Evolutionary conservation across 1,284 basidiomycete genomes (phyloP), one percentile per base, ranked within the genome.

Genomic region (Tilletia setariae): DNA sequence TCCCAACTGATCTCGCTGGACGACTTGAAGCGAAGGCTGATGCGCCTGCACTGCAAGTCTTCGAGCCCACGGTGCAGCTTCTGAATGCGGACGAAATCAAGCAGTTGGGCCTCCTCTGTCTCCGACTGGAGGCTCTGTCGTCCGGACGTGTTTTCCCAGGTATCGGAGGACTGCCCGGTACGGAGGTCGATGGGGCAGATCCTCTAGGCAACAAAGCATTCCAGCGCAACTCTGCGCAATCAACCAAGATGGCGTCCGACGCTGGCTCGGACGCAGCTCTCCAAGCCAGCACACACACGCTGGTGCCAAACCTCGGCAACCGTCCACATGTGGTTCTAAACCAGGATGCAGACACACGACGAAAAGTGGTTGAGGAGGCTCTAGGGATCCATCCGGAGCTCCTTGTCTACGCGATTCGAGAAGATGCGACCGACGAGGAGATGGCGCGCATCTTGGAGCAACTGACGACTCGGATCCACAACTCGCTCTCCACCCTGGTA

Each of bases 91-190:
- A 88, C 28, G 91, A 93, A 79, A 89, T 95, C 78, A 88, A 88
- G 64, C 87, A 91, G 71, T 85, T 98, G 56, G 90, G 89, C 1
- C 81, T 88, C 73, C 83, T 97, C 19, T 90, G 90, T 76, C 84
- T 96, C 43, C 89, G 94, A 11, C 86, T 96, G 61, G 94, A 98
- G 84, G 88, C 90, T 1, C 86, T 95, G 15, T 88, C 91, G 8
- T 87, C 89, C 6, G 85, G 85, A 0, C 87, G 88, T 3, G 85
- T 91, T 25, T 79, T 85, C 85, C 86, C 77, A 0, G 73, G 70
- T 16, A 62, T 76, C 19, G 25, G 42, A 43, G 32, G 61, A 21
- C 44, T 64, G 11, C 28, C 28, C 19, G 25, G 15, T 40, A 30
- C 28, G 0, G 56, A 61, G 56, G 9, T 11, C 21, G 19, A 35